These are phyloP conservation scores for Xeromyces bisporus DNA, from an alignment of 495 filamentous ascomycete species.

Conservation along the genomic window DNA sequence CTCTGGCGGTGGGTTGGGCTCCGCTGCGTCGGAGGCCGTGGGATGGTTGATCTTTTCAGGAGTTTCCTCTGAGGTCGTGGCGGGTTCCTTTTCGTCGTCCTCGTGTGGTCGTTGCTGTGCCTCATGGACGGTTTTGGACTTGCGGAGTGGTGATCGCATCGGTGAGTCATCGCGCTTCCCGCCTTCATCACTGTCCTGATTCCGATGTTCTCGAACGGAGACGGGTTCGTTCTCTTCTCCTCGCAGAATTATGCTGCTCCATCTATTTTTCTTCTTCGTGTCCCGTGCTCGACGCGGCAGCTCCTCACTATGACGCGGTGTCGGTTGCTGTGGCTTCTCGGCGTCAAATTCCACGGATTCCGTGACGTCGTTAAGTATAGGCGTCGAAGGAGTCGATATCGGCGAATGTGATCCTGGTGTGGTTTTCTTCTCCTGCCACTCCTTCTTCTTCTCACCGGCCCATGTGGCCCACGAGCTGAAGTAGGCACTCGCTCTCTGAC, in stretches of 20 bases:
- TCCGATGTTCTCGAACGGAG: conserved; percentile 3
- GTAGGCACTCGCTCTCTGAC: conserved; percentile 68
- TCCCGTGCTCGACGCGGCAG: conserved; percentile 18
- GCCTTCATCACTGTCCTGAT: conserved; percentile 9
- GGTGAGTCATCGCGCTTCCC: conserved; percentile 13
- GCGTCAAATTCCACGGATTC: conserved; percentile 18
- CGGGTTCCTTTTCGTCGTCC: too few species aligned
- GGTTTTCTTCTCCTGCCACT: conserved; percentile 31
- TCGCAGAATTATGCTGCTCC: conserved; percentile 27
- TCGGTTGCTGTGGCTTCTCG: conserved; percentile 17
- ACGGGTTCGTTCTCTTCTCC: conserved; percentile 22
- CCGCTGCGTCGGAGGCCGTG: too few species aligned
- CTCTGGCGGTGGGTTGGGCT: too few species aligned
- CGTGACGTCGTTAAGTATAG: conserved; percentile 12
- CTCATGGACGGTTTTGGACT: too few species aligned
- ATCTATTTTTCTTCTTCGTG: conserved; percentile 26
- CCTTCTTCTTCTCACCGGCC: conserved; percentile 77
- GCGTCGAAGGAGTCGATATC: conserved; percentile 14
- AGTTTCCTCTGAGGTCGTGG: too few species aligned
- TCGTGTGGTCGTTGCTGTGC: too few species aligned
- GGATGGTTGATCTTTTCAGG: too few species aligned
- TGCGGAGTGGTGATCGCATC: too few species aligned
- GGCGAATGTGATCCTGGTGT: conserved; percentile 12
- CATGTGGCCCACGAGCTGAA: conserved; percentile 89
- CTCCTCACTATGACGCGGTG: conserved; percentile 18